Base-by-base conservation (phyloP, 2,329 filamentous ascomycete species). In the Xylariaceae sp. region DNA sequence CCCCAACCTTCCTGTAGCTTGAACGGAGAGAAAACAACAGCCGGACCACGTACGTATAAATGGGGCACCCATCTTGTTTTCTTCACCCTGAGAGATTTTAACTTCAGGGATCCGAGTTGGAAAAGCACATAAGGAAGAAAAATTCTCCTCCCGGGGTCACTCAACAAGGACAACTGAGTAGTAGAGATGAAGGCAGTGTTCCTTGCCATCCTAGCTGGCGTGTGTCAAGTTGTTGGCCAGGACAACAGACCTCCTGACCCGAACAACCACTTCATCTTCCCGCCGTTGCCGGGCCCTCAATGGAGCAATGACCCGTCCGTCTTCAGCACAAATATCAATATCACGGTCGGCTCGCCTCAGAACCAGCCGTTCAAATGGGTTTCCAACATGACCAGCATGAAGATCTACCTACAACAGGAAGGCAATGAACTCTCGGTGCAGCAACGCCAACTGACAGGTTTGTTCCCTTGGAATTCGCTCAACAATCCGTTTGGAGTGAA, bases 261-360 rank as follows among this genome's bases (percentile, higher is more conserved):
- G 9, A 56, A 64, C 35, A 65, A 64, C 49, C 58, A 64, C 9
- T 65, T 65, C 55, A 55, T 65, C 8, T 64, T 53, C 23, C 61
- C 63, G 47, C 57, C 59, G 17, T 37, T 59, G n/a, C 55, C 61
- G 1, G 63, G 63, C 1, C 57, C 57, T 13, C 51, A 57, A 30
- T 56, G 57, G 10, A 58, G 50, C 47, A 37, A 59, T 48, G 61
- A 65, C 53, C 59, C 59, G 7, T 55, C 44, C 9, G 59, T 63
- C 6, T 65, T 60, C 60, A n/a, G 59, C 2, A 35, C 35, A 2
- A 62, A 65, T 44, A 3, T 55, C 44, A 57, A 60, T 44, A 55
- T 64, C 48, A 62, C 56, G 0, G 23, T 61, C 37, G 61, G 63
- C 7, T 15, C 15, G 11, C 37, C 37, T 41, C 59, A 60, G 48